These are phyloP conservation scores for Saussurea involucrata DNA, from an alignment of 129 eudicot genomes.

Conservation along the genomic window DNA sequence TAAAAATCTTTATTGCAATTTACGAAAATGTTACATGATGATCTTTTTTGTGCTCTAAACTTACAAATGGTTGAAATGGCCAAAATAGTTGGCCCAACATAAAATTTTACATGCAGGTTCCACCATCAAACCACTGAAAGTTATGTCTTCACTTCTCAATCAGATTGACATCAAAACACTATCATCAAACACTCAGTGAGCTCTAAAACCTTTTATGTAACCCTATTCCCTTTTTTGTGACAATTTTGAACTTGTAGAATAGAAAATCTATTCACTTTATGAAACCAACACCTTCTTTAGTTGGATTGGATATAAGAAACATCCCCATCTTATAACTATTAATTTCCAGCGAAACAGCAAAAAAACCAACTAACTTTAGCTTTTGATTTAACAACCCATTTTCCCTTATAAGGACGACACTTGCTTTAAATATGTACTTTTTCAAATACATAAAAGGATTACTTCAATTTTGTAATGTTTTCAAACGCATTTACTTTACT, in stretches of 20 bases:
- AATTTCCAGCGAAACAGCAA: conserved; percentile 4
- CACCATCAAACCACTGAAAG: conserved; percentile 34
- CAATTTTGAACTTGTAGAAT: not conserved
- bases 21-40: conserved; percentile 61
- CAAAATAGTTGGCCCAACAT: conserved; percentile 60
- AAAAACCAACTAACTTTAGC: not conserved
- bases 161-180: conserved; percentile 40
- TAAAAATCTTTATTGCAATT: not conserved
- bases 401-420: not conserved
- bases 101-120: conserved; percentile 73
- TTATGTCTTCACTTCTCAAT: conserved; percentile 37
- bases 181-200: not conserved
- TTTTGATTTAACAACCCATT: not conserved
- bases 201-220: not conserved
- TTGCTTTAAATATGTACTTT: too few relatives aligned
- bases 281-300: conserved; percentile 5
- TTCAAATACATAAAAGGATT: too few relatives aligned
- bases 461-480: too few relatives aligned
- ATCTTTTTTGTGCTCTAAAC: conserved; percentile 60
- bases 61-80: conserved; percentile 67
- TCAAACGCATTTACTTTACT: too few relatives aligned
- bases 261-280: conserved; percentile 4
- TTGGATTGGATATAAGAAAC: not conserved
- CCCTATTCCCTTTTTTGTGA: not conserved
- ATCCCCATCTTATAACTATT: not conserved